These are phyloP conservation scores for Colletotrichum endophyticum DNA, from an alignment of 2,329 filamentous ascomycete genomes.

Conservation along the genomic window DNA sequence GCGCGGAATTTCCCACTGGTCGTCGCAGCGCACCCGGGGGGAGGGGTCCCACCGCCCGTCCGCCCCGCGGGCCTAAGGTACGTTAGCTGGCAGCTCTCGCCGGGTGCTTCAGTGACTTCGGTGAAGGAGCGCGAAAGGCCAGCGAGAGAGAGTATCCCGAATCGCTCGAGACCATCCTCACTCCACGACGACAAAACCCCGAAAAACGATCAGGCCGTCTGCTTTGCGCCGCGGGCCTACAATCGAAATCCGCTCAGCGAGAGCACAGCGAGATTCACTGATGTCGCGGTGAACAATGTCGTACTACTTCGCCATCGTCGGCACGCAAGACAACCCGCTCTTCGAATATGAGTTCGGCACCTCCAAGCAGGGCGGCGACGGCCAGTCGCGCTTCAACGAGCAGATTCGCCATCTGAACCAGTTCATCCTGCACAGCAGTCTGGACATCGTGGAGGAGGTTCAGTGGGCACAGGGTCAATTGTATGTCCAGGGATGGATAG, in stretches of 20 bases:
- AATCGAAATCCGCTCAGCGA: neutral
- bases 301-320: slow-evolving; percentile 98
- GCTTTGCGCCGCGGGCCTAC: neutral
- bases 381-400: slow-evolving; percentile 84
- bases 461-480: slow-evolving; percentile 90
- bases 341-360: slow-evolving; percentile 98
- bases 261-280: neutral
- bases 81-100: neutral
- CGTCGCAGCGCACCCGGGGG: neutral
- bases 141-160: neutral
- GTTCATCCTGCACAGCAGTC: slow-evolving; percentile 91
- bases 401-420: slow-evolving; percentile 94
- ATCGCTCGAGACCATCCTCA: neutral
- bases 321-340: slow-evolving; percentile 92
- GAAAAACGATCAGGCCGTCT: neutral
- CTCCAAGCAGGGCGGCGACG: slow-evolving; percentile 94
- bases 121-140: neutral
- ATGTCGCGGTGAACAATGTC: slow-evolving; percentile 68
- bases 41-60: neutral
- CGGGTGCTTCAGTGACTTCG: neutral
- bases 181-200: neutral
- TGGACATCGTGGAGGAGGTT: slow-evolving; percentile 95
- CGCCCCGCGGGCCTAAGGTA: neutral
- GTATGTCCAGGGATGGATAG: slow-evolving; percentile 47
- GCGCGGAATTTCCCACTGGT: slow-evolving; percentile 14